Percentiles rank a stretch among this genome's conserved stretches.
Conservation (phyloP, 306 rosid genomes). For the Cucumis melo region DNA sequence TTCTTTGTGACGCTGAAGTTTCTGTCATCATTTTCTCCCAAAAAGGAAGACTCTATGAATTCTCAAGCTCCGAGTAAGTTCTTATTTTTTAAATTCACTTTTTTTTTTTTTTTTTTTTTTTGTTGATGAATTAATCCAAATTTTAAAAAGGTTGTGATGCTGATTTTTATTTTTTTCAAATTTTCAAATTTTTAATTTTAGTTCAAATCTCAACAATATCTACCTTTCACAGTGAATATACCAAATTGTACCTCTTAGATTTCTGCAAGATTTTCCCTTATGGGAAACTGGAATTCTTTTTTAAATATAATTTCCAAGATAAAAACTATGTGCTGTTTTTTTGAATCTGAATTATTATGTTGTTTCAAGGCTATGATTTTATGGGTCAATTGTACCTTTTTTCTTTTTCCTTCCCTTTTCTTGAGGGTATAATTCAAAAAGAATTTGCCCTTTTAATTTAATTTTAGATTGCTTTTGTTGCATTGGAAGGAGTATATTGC, state of each 20-base stretch:
- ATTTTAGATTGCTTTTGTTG: background rate
- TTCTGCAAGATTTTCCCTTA: background rate
- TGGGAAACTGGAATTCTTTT: background rate
- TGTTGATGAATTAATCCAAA: background rate
- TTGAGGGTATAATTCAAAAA: background rate
- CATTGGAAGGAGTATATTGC: background rate
- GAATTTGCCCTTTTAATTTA: background rate
- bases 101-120: too few species aligned
- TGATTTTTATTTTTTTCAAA: too few species aligned
- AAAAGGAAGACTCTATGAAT: constrained; percentile 5
- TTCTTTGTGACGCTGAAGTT: constrained; percentile 10
- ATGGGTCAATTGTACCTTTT: background rate
- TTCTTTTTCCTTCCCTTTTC: background rate
- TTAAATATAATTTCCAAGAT: too few species aligned
- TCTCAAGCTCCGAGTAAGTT: constrained; percentile 13
- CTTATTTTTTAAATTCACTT: background rate
- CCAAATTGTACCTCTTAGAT: background rate
- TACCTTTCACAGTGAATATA: background rate
- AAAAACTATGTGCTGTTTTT: background rate
- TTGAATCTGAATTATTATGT: background rate
- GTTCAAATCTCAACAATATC: background rate
- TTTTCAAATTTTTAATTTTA: background rate
- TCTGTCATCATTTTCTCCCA: constrained; percentile 12
- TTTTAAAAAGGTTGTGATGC: too few species aligned
- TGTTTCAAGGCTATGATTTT: background rate